phyloP scores from a whole-genome alignment of 2,329 filamentous ascomycete genomes.

The Xylaria sp. region DNA sequence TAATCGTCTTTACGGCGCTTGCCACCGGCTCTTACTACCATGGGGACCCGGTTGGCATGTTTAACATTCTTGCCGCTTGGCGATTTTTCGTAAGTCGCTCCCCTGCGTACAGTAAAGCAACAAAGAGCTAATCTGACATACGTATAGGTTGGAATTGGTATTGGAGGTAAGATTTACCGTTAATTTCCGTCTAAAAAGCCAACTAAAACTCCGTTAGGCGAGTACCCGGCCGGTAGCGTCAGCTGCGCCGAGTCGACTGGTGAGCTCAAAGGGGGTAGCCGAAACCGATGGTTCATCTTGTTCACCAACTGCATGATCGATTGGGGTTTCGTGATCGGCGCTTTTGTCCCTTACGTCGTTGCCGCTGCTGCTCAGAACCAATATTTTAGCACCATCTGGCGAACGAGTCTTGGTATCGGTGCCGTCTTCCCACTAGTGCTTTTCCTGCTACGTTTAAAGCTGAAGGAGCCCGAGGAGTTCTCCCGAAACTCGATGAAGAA shows the following conservation, averaged over 20 bases:
- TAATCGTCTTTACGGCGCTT: conserved; percentile 84
- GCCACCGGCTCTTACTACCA: conserved; percentile 77
- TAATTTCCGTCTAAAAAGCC: neutral
- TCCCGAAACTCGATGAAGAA: conserved; percentile 69
- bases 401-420: conserved; percentile 78
- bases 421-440: conserved; percentile 77
- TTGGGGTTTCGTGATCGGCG: conserved; percentile 78
- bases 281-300: conserved; percentile 91
- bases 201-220: conserved; percentile 49
- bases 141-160: conserved; percentile 72
- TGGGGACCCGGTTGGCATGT: conserved; percentile 71
- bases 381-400: conserved; percentile 79
- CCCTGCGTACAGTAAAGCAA: neutral
- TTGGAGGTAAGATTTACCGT: conserved; percentile 61
- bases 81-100: conserved; percentile 71
- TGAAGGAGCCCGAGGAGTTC: conserved; percentile 81
- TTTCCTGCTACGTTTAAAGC: conserved; percentile 71
- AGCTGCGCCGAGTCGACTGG: conserved; percentile 83
- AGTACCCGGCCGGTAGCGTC: conserved; percentile 84
- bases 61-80: conserved; percentile 80
- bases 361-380: conserved; percentile 61
- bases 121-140: conserved; percentile 14
- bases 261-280: conserved; percentile 77
- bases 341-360: conserved; percentile 72
- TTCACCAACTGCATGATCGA: conserved; percentile 92